Base-by-base conservation (phyloP, 108 stramenopile genomes). In the Nitzschia inconspicua region DNA sequence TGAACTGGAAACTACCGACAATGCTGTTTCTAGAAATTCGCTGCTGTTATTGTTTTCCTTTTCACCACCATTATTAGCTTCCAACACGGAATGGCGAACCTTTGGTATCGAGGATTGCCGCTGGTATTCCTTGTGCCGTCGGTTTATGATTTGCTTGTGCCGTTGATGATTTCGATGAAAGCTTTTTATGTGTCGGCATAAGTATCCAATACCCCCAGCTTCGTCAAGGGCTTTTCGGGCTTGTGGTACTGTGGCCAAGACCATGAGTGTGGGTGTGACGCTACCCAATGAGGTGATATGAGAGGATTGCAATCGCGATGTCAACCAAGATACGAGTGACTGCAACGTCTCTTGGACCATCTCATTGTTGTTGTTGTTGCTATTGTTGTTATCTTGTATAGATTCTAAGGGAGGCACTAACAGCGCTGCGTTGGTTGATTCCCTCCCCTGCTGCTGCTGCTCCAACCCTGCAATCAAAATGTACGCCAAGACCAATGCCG, bases 131-230 rank as follows among this genome's bases (percentile, higher is more conserved):
- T n/a, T n/a, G n/a, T n/a, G n/a, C n/a, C n/a, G n/a, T n/a, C n/a
- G n/a, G n/a, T n/a, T n/a, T n/a, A n/a, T n/a, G n/a, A n/a, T n/a
- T n/a, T n/a, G n/a, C n/a, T n/a, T n/a, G n/a, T n/a, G n/a, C n/a
- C n/a, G n/a, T n/a, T n/a, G n/a, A n/a, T n/a, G n/a, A n/a, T 0
- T 50, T 20, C 8, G 32, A 23, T 35, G 53, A 23, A 36, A 36
- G 14, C 22, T 22, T 28, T 31, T 54, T 22, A 91, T 60, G 69
- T 83, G 83, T 22, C 84, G 78, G 16, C 70, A 68, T 1, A 88
- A 60, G 36, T 79, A 91, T 11, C 82, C 86, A 56, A 91, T 82
- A 11, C 89, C 89, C n/a, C 89, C 86, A 30, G 62, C 68, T 37
- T 82, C 29, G 43, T 68, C 77, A 53, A 86, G 84, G 41, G 73